Conservation (phyloP, 1,139 yeast genomes). For the Candida mesenterica region DNA sequence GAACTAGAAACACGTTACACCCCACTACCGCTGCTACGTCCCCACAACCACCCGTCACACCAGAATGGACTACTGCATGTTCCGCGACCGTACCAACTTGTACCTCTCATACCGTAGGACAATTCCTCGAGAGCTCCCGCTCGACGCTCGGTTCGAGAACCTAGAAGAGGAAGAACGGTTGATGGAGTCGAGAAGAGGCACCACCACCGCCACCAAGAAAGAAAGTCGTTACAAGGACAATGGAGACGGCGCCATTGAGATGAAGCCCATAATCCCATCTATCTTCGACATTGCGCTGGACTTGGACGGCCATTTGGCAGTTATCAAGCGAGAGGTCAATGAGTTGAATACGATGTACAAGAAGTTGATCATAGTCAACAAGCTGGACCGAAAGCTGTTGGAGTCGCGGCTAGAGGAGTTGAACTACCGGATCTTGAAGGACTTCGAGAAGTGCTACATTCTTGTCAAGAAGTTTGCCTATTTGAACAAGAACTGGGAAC, state of each 20-base stretch:
- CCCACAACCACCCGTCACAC: not conserved
- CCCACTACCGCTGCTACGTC: no score
- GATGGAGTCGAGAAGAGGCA: constrained; percentile 24
- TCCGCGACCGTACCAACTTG: constrained; percentile 69
- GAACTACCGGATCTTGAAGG: constrained; percentile 69
- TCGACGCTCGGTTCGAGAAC: constrained; percentile 35
- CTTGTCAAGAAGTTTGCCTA: constrained; percentile 67
- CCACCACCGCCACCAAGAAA: constrained; percentile 1
- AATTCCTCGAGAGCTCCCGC: constrained; percentile 46
- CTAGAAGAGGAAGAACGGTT: constrained; percentile 59
- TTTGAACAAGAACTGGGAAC: constrained; percentile 38
- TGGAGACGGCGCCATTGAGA: constrained; percentile 36
- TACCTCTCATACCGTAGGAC: constrained; percentile 72
- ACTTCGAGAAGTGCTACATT: constrained; percentile 74
- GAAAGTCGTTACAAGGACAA: not conserved
- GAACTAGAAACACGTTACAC: no score
- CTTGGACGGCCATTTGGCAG: constrained; percentile 58
- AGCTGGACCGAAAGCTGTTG: constrained; percentile 71
- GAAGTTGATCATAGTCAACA: constrained; percentile 82
- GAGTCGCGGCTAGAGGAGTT: constrained; percentile 71
- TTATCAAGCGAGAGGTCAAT: constrained; percentile 49
- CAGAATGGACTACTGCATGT: constrained; percentile 1
- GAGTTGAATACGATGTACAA: constrained; percentile 70
- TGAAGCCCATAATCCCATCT: constrained; percentile 67
- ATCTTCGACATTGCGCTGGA: constrained; percentile 73